These are phyloP conservation scores for Rhodomyrtus tomentosa DNA, from an alignment of 345 rosid species.

Conservation along the genomic window DNA sequence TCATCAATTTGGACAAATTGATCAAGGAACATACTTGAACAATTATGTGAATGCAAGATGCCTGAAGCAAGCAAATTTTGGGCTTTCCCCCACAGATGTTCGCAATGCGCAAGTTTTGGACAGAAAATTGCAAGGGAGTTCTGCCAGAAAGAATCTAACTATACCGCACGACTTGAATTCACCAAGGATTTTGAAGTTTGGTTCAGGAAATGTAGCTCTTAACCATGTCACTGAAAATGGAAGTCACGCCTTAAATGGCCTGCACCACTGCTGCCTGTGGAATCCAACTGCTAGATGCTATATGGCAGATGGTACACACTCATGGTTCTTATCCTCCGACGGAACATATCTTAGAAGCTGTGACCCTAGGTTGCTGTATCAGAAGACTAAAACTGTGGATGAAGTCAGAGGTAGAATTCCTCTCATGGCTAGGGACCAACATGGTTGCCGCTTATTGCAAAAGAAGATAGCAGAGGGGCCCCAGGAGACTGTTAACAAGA, in stretches of 20 bases:
- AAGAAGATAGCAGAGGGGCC: conserved; percentile 56
- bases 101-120: conserved; percentile 16
- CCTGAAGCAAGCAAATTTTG: conserved; percentile 18
- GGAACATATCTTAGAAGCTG: conserved; percentile 14
- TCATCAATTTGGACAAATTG: conserved; percentile 29
- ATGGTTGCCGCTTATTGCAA: conserved; percentile 75
- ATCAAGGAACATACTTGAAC: conserved; percentile 33
- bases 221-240: conserved; percentile 23
- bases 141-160: conserved; percentile 54
- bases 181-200: conserved; percentile 34
- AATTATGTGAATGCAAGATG: conserved; percentile 21
- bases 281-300: conserved; percentile 18
- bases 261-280: conserved; percentile 16
- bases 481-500: conserved; percentile 45
- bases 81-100: conserved; percentile 11
- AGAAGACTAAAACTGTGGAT: conserved; percentile 32
- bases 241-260: conserved; percentile 29
- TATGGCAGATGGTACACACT: conserved; percentile 20
- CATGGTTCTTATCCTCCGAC: conserved; percentile 20
- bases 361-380: conserved; percentile 31
- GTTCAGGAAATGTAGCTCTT: conserved; percentile 27
- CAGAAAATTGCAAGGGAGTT: conserved; percentile 24
- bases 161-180: conserved; percentile 47
- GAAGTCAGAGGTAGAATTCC: conserved; percentile 48
- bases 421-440: conserved; percentile 69